These are phyloP conservation scores for Lecanicillium sp. DNA, from an alignment of 2,329 filamentous ascomycete species.

Conservation along the genomic window DNA sequence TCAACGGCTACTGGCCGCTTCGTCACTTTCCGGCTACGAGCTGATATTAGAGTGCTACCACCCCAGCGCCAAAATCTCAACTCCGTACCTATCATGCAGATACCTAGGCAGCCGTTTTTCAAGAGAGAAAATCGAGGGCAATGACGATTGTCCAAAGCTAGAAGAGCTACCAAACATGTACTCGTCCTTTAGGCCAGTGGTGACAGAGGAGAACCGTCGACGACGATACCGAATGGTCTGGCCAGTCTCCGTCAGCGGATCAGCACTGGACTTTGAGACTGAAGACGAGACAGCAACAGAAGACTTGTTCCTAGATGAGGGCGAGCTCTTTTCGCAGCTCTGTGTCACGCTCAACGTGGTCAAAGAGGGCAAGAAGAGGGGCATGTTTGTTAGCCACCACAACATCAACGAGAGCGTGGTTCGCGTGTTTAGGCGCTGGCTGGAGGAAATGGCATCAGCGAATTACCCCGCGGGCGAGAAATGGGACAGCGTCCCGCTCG, in stretches of 20 bases:
- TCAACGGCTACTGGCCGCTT: constrained; percentile 24
- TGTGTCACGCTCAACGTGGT: constrained; percentile 61
- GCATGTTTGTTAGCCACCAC: constrained; percentile 57
- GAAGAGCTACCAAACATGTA: constrained; percentile 50
- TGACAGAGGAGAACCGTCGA: constrained; percentile 42
- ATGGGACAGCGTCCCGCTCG: constrained; percentile 9
- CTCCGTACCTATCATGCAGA: constrained; percentile 59
- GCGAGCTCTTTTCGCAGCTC: constrained; percentile 68
- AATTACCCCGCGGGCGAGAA: constrained; percentile 7
- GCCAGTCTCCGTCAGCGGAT: constrained; percentile 4
- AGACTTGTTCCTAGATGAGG: constrained; percentile 55
- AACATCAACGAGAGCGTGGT: constrained; percentile 61
- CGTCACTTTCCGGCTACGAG: constrained; percentile 51
- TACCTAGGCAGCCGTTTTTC: constrained; percentile 46
- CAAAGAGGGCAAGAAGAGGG: constrained; percentile 51
- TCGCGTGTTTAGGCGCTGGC: constrained; percentile 66
- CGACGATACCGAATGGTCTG: constrained; percentile 18
- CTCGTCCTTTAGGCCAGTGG: constrained; percentile 60
- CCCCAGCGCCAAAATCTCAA: constrained; percentile 58
- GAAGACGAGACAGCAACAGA: constrained; percentile 43
- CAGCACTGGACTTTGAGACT: constrained; percentile 12
- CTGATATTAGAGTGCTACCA: constrained; percentile 74
- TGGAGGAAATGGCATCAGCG: constrained; percentile 40
- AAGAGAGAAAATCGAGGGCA: constrained; percentile 14
- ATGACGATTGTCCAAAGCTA: constrained; percentile 14